Evolutionary conservation across 768 basidiomycete genomes (phyloP).

Genomic region (Holtermannia corniformis): DNA sequence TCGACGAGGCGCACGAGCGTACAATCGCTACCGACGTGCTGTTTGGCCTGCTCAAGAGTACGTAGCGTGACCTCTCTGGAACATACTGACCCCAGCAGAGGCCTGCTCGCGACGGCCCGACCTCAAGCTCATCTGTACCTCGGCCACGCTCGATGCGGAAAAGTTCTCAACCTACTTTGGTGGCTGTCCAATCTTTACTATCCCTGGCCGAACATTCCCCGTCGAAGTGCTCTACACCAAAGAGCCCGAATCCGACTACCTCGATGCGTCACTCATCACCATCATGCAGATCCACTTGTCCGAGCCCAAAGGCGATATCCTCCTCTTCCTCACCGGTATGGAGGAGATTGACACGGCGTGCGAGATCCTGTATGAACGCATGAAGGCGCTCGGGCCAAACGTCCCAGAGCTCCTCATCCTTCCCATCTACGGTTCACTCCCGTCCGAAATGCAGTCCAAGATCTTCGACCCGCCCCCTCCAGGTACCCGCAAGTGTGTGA

Average conservation of each 20-base stretch:
- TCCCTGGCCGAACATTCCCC: conserved; percentile 98
- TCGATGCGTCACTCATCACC: conserved; percentile 95
- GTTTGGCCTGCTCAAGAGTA: conserved; percentile 87
- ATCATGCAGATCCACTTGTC: conserved; percentile 99
- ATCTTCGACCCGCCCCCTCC: conserved; percentile 98
- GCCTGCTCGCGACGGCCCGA: conserved; percentile 89
- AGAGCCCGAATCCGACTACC: conserved; percentile 93
- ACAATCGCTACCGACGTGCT: conserved; percentile 98
- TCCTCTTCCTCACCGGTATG: conserved; percentile 95
- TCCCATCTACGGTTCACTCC: conserved; percentile 94
- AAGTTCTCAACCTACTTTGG: conserved; percentile 99
- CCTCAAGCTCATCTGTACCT: conserved; percentile 95
- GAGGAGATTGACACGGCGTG: conserved; percentile 98
- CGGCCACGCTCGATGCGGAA: conserved; percentile 96
- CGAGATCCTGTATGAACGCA: conserved; percentile 94
- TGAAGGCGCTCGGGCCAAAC: conserved; percentile 97
- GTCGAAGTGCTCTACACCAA: conserved; percentile 98
- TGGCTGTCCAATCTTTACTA: conserved; percentile 97
- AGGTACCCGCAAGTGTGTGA: conserved; percentile 95
- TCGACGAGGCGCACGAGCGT: conserved; percentile 97
- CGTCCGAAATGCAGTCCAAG: conserved; percentile 93
- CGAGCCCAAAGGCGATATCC: conserved; percentile 90
- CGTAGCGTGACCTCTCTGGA: conserved; percentile 17
- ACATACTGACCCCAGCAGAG: conserved; percentile 50
- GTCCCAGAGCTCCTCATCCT: conserved; percentile 94